These are phyloP conservation scores for Cadophora gregata DNA, from an alignment of 2,329 filamentous ascomycete genomes.

Conservation along the genomic window DNA sequence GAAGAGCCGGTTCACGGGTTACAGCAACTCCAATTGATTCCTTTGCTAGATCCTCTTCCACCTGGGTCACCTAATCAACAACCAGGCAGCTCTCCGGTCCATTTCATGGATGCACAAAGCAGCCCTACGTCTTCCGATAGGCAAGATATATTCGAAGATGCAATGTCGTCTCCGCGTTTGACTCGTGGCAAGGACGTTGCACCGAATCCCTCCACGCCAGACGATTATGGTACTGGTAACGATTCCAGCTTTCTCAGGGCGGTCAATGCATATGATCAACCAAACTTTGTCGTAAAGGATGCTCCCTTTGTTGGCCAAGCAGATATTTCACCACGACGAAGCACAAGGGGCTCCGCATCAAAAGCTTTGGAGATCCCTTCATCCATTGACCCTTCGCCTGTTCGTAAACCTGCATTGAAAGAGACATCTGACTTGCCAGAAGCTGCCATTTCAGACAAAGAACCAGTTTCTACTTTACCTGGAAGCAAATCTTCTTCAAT, in stretches of 20 bases:
- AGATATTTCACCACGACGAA: slow-evolving; percentile 18
- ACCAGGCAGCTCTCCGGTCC: not conserved
- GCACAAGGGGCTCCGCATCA: not conserved
- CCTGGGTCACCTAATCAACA: slow-evolving; percentile 25
- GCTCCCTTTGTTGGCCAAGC: slow-evolving; percentile 16
- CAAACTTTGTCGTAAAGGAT: slow-evolving; percentile 12
- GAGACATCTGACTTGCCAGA: not conserved
- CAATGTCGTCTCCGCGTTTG: slow-evolving; percentile 35
- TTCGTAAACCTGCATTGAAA: slow-evolving; percentile 18
- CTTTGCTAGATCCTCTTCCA: slow-evolving; percentile 14
- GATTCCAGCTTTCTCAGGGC: slow-evolving; percentile 41
- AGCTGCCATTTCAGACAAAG: not conserved
- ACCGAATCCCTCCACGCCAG: slow-evolving; percentile 32
- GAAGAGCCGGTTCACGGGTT: not conserved
- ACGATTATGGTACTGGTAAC: slow-evolving; percentile 34
- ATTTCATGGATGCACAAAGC: slow-evolving; percentile 55
- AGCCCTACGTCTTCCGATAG: slow-evolving; percentile 48
- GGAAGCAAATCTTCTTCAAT: slow-evolving; percentile 27
- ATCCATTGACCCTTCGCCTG: not conserved
- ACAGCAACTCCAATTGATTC: not conserved
- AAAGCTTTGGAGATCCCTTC: not conserved
- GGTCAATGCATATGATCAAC: slow-evolving; percentile 36
- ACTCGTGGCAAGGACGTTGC: slow-evolving; percentile 6
- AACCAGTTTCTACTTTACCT: slow-evolving; percentile 1
- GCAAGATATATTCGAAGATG: slow-evolving; percentile 38